These are phyloP conservation scores for Mucor saturninus DNA, from an alignment of 371 early-diverging fungal genomes.

Conservation along the genomic window DNA sequence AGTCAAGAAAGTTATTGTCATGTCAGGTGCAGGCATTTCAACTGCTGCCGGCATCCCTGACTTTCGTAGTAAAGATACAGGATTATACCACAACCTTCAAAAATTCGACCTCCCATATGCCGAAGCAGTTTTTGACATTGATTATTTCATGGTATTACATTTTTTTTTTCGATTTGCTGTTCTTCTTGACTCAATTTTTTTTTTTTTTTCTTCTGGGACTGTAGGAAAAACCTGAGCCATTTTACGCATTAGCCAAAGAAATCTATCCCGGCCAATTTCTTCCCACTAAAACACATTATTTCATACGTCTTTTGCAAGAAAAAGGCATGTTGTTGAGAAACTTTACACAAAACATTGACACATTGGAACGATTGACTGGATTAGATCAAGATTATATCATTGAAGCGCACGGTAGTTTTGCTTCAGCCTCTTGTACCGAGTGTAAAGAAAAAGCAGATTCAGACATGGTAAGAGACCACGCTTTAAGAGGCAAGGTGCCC, in stretches of 20 bases:
- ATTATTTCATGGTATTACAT: constrained; percentile 74
- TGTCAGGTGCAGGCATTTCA: constrained; percentile 96
- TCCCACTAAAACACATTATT: constrained; percentile 89
- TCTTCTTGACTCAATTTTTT: not conserved
- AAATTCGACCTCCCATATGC: constrained; percentile 89
- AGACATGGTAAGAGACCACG: constrained; percentile 37
- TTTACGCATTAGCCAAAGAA: constrained; percentile 90
- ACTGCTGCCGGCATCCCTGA: constrained; percentile 93
- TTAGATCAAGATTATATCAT: constrained; percentile 74
- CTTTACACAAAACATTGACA: constrained; percentile 97
- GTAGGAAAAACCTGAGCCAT: constrained; percentile 83
- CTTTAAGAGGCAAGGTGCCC: constrained; percentile 71
- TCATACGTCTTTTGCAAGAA: constrained; percentile 78
- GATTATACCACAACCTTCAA: constrained; percentile 89
- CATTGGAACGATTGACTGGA: constrained; percentile 88
- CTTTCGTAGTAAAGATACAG: constrained; percentile 91
- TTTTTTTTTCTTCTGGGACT: not conserved
- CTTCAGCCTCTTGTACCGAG: constrained; percentile 76
- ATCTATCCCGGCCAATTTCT: constrained; percentile 83
- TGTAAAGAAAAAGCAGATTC: constrained; percentile 51
- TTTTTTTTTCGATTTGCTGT: not conserved
- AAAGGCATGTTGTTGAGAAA: constrained; percentile 78
- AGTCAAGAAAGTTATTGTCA: constrained; percentile 84
- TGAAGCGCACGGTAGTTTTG: constrained; percentile 96
- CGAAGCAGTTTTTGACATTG: constrained; percentile 92